Conservation (phyloP, 805 yeast genomes). For the Ogataea chonburiensis region DNA sequence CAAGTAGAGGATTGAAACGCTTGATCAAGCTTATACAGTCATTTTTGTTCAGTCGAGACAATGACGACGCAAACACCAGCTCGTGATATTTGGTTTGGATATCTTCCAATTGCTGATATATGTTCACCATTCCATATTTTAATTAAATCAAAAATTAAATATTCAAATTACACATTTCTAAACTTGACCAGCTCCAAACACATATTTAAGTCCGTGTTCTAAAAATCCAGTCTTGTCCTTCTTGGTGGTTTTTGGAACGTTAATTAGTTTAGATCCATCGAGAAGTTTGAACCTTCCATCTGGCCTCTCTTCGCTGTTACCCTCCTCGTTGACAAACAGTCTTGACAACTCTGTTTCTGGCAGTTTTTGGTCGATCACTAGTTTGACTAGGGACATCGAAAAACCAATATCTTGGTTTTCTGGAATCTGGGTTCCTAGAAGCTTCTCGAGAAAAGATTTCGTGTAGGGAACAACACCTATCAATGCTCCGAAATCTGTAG, state of each 20-base stretch:
- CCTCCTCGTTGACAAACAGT: constrained; percentile 15
- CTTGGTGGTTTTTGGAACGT: constrained; percentile 21
- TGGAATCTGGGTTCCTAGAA: constrained; percentile 45
- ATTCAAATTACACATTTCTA: constrained; percentile 8
- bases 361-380: constrained; percentile 12
- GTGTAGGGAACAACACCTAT: constrained; percentile 72
- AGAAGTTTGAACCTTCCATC: constrained; percentile 35
- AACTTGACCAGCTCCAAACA: constrained; percentile 24
- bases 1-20: constrained; percentile 1
- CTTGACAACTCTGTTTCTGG: constrained; percentile 17
- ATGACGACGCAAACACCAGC: constrained; percentile 8
- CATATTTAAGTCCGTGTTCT: constrained; percentile 17
- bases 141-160: too few relatives aligned
- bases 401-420: constrained; percentile 51
- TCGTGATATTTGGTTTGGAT: constrained; percentile 10
- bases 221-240: constrained; percentile 15
- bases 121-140: background rate
- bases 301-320: constrained; percentile 10
- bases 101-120: constrained; percentile 1
- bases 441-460: constrained; percentile 57
- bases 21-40: constrained; percentile 9
- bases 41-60: constrained; percentile 8
- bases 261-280: constrained; percentile 43
- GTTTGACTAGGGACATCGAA: constrained; percentile 21
- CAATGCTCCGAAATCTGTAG: constrained; percentile 54